Conservation (phyloP, 768 basidiomycete genomes). For the Lentinula lateritia region DNA sequence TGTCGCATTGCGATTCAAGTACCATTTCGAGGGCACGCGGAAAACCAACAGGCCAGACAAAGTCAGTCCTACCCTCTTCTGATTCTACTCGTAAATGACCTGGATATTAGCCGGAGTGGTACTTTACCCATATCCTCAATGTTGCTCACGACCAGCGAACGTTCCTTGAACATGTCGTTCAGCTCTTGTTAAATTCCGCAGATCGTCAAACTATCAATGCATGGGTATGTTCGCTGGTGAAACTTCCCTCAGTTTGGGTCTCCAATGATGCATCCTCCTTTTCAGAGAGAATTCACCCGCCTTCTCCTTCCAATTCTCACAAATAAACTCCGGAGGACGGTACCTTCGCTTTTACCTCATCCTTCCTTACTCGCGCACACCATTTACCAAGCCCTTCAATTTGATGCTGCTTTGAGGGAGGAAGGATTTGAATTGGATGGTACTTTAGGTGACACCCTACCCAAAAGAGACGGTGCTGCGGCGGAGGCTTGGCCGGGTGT, state of each 20-base stretch:
- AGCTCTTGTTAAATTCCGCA: constrained; percentile 59
- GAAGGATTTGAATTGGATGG: constrained; percentile 63
- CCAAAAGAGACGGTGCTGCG: constrained; percentile 24
- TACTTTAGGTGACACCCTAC: constrained; percentile 21
- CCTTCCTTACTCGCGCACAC: constrained; percentile 92
- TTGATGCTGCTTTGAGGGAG: constrained; percentile 74
- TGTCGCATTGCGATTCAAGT: constrained; percentile 84
- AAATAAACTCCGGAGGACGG: constrained; percentile 67
- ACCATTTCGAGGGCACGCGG: constrained; percentile 85
- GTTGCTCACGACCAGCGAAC: constrained; percentile 76
- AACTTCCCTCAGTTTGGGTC: not conserved
- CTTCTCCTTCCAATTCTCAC: constrained; percentile 74
- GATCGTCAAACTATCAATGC: constrained; percentile 64
- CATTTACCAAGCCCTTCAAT: constrained; percentile 85
- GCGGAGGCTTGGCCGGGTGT: constrained; percentile 63
- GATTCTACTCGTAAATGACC: not conserved
- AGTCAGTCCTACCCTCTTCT: constrained; percentile 32
- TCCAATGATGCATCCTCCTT: not conserved
- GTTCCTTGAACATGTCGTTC: constrained; percentile 75
- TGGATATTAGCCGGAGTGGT: constrained; percentile 84
- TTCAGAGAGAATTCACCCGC: constrained; percentile 76
- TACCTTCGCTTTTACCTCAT: constrained; percentile 67
- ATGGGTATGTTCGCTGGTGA: constrained; percentile 48
- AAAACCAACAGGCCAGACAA: constrained; percentile 92
- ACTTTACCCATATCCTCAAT: constrained; percentile 88